A percentile compares a stretch with the other conserved stretches of the same genome.
Conservation (phyloP, 495 filamentous ascomycete species). For the Margaritispora aquatica region DNA sequence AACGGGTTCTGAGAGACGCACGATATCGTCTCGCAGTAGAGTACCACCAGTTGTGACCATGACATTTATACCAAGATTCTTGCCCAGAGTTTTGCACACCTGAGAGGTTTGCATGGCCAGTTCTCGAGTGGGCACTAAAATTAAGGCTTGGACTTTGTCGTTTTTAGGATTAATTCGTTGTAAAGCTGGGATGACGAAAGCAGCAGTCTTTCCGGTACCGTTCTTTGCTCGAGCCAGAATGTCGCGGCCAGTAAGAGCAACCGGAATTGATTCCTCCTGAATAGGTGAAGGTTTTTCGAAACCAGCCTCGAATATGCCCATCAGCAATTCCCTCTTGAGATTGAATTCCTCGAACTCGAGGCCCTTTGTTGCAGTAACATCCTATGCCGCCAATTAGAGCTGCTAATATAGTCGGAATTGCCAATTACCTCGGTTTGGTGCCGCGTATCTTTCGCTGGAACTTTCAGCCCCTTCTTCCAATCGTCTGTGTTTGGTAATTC, state of each 20-base stretch:
- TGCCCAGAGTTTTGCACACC: conserved; percentile 96
- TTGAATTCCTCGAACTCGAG: conserved; percentile 96
- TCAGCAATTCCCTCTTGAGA: conserved; percentile 88
- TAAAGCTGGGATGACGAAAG: conserved; percentile 93
- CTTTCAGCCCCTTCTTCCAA: conserved; percentile 74
- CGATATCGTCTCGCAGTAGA: conserved; percentile 91
- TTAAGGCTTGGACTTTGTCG: conserved; percentile 89
- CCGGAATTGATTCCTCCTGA: conserved; percentile 97
- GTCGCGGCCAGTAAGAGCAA: conserved; percentile 90
- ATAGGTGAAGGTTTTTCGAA: conserved; percentile 99
- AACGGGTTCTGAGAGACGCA: conserved; percentile 86
- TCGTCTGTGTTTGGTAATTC: conserved; percentile 46
- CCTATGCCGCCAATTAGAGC: conserved; percentile 45
- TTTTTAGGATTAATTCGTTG: conserved; percentile 94
- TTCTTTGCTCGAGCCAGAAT: conserved; percentile 97
- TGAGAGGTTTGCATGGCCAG: conserved; percentile 98
- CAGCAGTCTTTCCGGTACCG: conserved; percentile 95
- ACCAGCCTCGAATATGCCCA: conserved; percentile 98
- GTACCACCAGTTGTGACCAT: conserved; percentile 99
- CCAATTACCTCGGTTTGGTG: conserved; percentile 81
- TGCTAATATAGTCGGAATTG: not conserved
- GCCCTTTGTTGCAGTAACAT: conserved; percentile 96
- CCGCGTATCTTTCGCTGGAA: conserved; percentile 76
- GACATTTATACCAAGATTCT: conserved; percentile 94
- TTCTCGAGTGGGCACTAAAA: conserved; percentile 94